Evolutionary conservation across 352 stramenopile genomes (phyloP), one percentile per base, ranked within the genome.

Genomic region (Stramenopiles sp.): DNA sequence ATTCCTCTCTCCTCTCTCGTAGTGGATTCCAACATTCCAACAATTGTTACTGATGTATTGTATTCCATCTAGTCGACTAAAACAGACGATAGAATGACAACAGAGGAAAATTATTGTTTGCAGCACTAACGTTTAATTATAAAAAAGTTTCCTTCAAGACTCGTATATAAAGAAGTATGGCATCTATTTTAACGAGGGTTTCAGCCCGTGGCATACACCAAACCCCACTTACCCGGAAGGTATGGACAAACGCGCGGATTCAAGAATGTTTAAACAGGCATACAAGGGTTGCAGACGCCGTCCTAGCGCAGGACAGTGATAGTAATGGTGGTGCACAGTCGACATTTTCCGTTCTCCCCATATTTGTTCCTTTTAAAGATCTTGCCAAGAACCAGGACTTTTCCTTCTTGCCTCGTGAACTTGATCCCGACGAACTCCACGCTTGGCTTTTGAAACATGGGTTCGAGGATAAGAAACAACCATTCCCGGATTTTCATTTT

Each of bases 201-300:
- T n/a, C n/a, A n/a, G n/a, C n/a, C n/a, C n/a, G n/a, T n/a, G n/a
- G n/a, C n/a, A n/a, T n/a, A n/a, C n/a, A n/a, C n/a, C n/a, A n/a
- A n/a, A n/a, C n/a, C n/a, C n/a, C n/a, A n/a, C n/a, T n/a, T n/a
- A n/a, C n/a, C n/a, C n/a, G n/a, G n/a, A n/a, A n/a, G n/a, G n/a
- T n/a, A n/a, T 63, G 43, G 43, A 63, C 43, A 12, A 25, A 12
- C 12, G 43, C 43, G 12, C 12, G 43, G 43, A 63, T 63, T 18
- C 43, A 63, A 63, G 43, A 63, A 63, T 12, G 12, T 18, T 63
- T 63, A 63, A 63, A 63, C 25, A 63, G 43, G 43, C 43, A 63
- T 63, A 25, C 12, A 63, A 12, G 43, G 12, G 43, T 63, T 63
- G 43, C 43, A 63, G 43, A 63, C 25, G 43, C 43, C 12, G 43